A percentile compares a stretch with the other conserved stretches of the same genome.
phyloP scores from a whole-genome alignment of 768 basidiomycete species.

The Boletus subparvulus region DNA sequence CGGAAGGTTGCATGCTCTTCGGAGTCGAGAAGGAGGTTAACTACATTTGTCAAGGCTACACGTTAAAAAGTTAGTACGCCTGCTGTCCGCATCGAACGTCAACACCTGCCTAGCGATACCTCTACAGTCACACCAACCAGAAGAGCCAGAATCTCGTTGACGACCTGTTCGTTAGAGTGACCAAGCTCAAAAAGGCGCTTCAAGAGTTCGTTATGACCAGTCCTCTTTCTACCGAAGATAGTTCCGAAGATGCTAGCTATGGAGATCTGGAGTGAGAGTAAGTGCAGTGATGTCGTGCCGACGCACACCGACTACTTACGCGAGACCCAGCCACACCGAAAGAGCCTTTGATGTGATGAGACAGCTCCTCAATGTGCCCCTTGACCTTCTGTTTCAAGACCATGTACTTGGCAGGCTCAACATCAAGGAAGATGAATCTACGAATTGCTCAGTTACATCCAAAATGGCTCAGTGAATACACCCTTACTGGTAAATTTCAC shows the following conservation, averaged over 20 bases:
- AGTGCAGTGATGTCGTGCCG: neutral
- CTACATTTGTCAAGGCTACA: constrained; percentile 60
- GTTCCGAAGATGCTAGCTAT: constrained; percentile 45
- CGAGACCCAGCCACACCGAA: constrained; percentile 44
- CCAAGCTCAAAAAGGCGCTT: constrained; percentile 58
- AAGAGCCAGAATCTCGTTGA: constrained; percentile 70
- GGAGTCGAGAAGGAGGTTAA: constrained; percentile 65
- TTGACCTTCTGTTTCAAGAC: constrained; percentile 51
- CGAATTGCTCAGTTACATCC: neutral
- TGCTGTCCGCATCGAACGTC: neutral
- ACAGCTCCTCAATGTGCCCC: constrained; percentile 51
- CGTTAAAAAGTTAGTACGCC: neutral
- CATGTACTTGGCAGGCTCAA: constrained; percentile 59
- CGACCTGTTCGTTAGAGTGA: constrained; percentile 56
- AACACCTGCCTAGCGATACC: constrained; percentile 57
- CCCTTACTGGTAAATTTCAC: constrained; percentile 66
- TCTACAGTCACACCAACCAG: constrained; percentile 68
- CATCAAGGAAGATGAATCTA: constrained; percentile 77
- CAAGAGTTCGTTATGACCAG: constrained; percentile 47
- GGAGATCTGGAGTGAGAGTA: constrained; percentile 24
- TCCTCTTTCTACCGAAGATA: constrained; percentile 48
- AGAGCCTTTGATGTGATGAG: constrained; percentile 53
- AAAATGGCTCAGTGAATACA: neutral
- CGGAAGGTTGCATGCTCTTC: constrained; percentile 40
- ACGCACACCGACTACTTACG: constrained; percentile 32